Evolutionary conservation across 305 asterid genomes (phyloP), one percentile per base, ranked within the genome.

Genomic region (Fraxinus nigra): DNA sequence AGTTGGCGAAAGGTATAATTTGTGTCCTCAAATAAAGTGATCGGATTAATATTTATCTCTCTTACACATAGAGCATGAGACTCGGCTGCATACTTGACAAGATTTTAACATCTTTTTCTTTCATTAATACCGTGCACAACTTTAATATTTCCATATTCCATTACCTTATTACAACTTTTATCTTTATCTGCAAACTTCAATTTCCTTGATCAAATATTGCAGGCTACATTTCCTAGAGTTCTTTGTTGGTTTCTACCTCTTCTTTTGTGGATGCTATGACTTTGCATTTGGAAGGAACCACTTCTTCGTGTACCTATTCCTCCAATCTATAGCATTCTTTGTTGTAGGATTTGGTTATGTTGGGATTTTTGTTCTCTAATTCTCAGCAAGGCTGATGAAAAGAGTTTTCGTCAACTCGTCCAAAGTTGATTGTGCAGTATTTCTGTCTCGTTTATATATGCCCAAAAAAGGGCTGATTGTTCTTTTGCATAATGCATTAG

Each of bases 141-240:
- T 54, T 54, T 20, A 54, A 54, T 6, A 54, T n/a, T 54, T 54
- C 65, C 26, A 4, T 54, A 54, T n/a, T 54, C 26, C 26, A 54
- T n/a, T 54, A 54, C 65, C 65, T n/a, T 54, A 54, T 54, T 59
- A 20, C 69, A 28, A 33, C 59, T 59, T 20, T 7, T 59, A 24
- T 63, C 11, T 61, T 24, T 61, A 22, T 63, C 33, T 24, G 32
- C 18, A 65, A 61, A 61, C 30, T 1, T 3, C 1, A 56, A 32
- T 56, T 18, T 30, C 9, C 9, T 63, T 40, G 43, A 70, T 20
- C 38, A 46, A 32, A 24, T 59, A 32, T 51, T 13, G 78, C 89
- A 90, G 94, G 84, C 51, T 90, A 43, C 90, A 92, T 83, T 54
- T 92, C 70, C 79, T 89, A 26, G 89, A 87, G 86, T 82, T 87